phyloP scores from a whole-genome alignment of 2,329 filamentous ascomycete species.

The Pseudopithomyces chartarum region DNA sequence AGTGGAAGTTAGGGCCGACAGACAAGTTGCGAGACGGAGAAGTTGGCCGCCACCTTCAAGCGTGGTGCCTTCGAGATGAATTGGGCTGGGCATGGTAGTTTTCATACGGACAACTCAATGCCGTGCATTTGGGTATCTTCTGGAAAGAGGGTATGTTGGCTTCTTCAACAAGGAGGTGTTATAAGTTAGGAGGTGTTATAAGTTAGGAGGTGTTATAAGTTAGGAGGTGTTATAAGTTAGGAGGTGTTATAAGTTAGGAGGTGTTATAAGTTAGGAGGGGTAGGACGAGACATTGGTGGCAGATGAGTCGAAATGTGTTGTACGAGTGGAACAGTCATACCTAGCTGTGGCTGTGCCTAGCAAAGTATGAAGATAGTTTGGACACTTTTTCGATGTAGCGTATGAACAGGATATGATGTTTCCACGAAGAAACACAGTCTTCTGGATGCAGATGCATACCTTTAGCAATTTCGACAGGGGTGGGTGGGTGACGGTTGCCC shows the following conservation, averaged over 20 bases:
- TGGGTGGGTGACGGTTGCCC: too few relatives aligned
- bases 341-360: slow-evolving; percentile 16
- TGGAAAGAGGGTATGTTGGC: too few relatives aligned
- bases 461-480: too few relatives aligned
- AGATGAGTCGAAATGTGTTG: slow-evolving; percentile 21
- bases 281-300: neutral
- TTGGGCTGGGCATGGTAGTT: slow-evolving; percentile 8
- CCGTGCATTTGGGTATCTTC: too few relatives aligned
- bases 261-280: neutral
- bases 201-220: too few relatives aligned
- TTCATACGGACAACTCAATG: neutral
- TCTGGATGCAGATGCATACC: too few relatives aligned
- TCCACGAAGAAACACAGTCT: neutral
- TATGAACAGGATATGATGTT: neutral
- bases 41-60: slow-evolving; percentile 68
- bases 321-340: slow-evolving; percentile 3
- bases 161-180: too few relatives aligned
- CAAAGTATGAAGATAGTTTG: neutral
- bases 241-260: too few relatives aligned
- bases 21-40: slow-evolving; percentile 60
- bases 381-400: neutral
- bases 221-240: too few relatives aligned
- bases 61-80: slow-evolving; percentile 58
- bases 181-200: too few relatives aligned
- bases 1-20: slow-evolving; percentile 58